Conservation (phyloP, 2,329 filamentous ascomycete genomes). For the Botryosphaeria dothidea region DNA sequence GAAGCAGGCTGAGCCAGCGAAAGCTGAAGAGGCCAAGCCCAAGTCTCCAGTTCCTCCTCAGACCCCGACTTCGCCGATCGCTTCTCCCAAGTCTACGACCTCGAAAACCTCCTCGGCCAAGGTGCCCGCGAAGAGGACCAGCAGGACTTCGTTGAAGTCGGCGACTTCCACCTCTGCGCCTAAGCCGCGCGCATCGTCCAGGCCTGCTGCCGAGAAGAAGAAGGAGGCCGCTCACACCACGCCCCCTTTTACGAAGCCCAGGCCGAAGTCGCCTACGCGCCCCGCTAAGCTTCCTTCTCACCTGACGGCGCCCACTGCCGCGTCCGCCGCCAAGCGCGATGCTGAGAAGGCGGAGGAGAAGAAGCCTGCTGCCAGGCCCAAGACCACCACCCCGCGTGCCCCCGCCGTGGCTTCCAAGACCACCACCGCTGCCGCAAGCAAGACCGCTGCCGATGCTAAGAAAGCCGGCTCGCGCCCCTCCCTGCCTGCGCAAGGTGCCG, state of each 20-base stretch:
- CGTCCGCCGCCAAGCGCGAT: conserved; percentile 64
- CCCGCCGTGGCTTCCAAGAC: conserved; percentile 30
- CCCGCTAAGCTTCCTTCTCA: conserved; percentile 67
- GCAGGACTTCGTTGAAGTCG: conserved; percentile 15
- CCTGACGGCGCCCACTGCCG: conserved; percentile 68
- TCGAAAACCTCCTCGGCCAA: conserved; percentile 9
- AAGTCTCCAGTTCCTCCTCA: conserved; percentile 28
- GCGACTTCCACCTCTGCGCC: conserved; percentile 6
- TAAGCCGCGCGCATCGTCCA: conserved; percentile 11
- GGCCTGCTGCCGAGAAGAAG: conserved; percentile 11
- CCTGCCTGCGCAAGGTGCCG: conserved; percentile 30
- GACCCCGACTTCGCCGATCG: conserved; percentile 15
- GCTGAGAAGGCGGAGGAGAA: conserved; percentile 30
- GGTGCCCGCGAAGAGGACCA: conserved; percentile 17
- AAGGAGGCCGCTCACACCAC: conserved; percentile 23
- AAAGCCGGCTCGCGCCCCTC: conserved; percentile 38
- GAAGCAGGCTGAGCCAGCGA: conserved; percentile 21
- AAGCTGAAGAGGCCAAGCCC: conserved; percentile 1
- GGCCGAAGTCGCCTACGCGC: conserved; percentile 64
- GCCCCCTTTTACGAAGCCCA: conserved; percentile 39
- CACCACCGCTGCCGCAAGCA: conserved; percentile 30
- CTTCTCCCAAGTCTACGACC: conserved; percentile 17
- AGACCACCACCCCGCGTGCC: conserved; percentile 35
- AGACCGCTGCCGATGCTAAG: conserved; percentile 35
- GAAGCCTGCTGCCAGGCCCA: conserved; percentile 42